Evolutionary conservation across 768 basidiomycete species (phyloP).

Genomic region (Pulveroboletus sp.): DNA sequence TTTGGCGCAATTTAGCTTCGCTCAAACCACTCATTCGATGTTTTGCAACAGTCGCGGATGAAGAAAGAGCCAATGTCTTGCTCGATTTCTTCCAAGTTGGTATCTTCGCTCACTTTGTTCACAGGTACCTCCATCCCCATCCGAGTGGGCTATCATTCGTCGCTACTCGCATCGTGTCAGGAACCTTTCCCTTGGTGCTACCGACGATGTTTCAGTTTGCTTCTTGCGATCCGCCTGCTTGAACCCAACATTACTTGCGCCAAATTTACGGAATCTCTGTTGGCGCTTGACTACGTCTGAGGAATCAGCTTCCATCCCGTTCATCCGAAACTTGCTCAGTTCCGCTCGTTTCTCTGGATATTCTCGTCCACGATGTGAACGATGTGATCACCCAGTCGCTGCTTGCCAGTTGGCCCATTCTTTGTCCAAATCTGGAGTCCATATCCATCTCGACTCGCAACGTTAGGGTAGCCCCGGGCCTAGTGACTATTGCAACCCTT

Average conservation of each 20-base stretch:
- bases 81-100: not conserved
- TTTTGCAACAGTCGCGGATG: not conserved
- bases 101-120: no score
- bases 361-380: not conserved
- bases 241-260: not conserved
- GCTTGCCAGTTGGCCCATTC: not conserved
- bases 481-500: not conserved
- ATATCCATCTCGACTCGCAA: not conserved
- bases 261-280: conserved; percentile 1
- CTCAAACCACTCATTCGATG: conserved; percentile 1
- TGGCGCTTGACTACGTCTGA: not conserved
- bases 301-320: not conserved
- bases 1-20: not conserved
- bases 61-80: not conserved
- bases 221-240: conserved; percentile 1
- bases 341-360: not conserved
- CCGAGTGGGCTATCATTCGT: not conserved
- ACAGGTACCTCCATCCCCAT: not conserved
- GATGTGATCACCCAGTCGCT: not conserved
- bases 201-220: not conserved
- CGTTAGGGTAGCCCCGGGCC: not conserved
- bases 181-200: not conserved
- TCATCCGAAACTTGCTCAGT: not conserved
- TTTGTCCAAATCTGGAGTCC: not conserved
- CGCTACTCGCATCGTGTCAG: conserved; percentile 4